Evolutionary conservation across 768 basidiomycete genomes (phyloP), one percentile per base, ranked within the genome.

Genomic region (Panaeolus papilionaceus): DNA sequence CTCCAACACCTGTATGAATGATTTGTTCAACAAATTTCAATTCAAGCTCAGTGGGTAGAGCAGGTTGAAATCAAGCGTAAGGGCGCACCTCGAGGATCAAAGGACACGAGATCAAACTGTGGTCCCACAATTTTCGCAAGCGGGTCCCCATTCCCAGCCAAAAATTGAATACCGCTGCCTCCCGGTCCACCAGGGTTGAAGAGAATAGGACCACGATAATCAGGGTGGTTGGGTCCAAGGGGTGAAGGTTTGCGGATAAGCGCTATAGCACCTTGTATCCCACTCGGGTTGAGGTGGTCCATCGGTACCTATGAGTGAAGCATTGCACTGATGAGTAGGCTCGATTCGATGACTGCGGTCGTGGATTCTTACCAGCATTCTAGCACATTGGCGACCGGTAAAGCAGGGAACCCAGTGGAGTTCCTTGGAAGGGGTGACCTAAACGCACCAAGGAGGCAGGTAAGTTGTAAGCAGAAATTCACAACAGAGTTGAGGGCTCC

Each of bases 131-230:
- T 70, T 1, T 64, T 39, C 9, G 75, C 71, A 11, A 85, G 63
- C 1, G 64, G 38, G 10, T 71, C 66, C 1, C 79, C 83, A 42
- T 14, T 28, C 0, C 44, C 2, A 4, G 16, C n/a, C 4, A 81
- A 68, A 0, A 78, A 26, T 4, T 74, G 71, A 6, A 84, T 79
- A 3, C 85, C 84, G 66, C 82, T 81, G 2, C 79, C 81, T 8
- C 84, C 85, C 1, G 84, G 85, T 0, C 85, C 84, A n/a, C 84
- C 83, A 0, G 83, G 84, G 64, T 85, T 85, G 69, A 83, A 76
- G 3, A 85, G 71, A 12, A 85, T 74, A 0, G 83, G 84, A 0
- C 85, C 85, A 28, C 79, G 79, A 67, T 84, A 85, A 6, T 75
- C 69, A 3, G 72, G 67, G 0, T 77, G 76, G 16, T 54, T 66